Conservation (phyloP, 371 early-diverging fungal species). For the Mortierella polycephala region DNA sequence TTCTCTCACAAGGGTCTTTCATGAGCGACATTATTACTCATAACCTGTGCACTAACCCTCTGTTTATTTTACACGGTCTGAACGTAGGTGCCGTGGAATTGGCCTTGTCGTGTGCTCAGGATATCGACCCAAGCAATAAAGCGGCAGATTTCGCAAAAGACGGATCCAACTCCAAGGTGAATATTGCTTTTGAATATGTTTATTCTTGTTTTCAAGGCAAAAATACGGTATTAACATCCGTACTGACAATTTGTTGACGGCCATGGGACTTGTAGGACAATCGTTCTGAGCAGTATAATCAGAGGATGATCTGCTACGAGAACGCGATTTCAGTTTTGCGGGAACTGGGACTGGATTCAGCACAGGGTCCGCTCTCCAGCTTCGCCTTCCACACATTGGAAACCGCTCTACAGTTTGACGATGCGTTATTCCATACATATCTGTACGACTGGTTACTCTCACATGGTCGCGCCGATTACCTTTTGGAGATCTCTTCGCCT, state of each 20-base stretch:
- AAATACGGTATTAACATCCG: too few species aligned
- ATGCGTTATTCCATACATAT: constrained; percentile 45
- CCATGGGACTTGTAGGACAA: constrained; percentile 29
- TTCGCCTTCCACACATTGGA: constrained; percentile 39
- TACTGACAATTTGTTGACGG: not conserved
- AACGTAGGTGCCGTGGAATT: constrained; percentile 70
- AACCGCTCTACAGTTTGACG: constrained; percentile 49
- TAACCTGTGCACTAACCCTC: not conserved
- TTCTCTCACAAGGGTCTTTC: not conserved
- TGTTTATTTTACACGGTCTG: not conserved
- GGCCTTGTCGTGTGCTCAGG: constrained; percentile 74
- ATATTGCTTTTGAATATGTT: too few species aligned
- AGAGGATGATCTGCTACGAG: constrained; percentile 46
- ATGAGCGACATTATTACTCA: not conserved
- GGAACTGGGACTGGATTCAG: constrained; percentile 37
- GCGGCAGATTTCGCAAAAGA: constrained; percentile 61
- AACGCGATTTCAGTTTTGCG: constrained; percentile 32
- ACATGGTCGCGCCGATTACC: constrained; percentile 42
- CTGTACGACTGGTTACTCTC: constrained; percentile 51
- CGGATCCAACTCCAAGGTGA: constrained; percentile 51
- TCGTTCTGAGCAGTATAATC: constrained; percentile 48
- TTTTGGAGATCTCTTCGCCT: constrained; percentile 61
- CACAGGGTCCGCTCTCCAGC: constrained; percentile 40
- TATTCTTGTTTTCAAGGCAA: too few species aligned
- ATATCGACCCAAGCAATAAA: constrained; percentile 69